A percentile compares a stretch with the other conserved stretches of the same genome.
phyloP scores from a whole-genome alignment of 768 basidiomycete species.

The Roridomyces roridus region DNA sequence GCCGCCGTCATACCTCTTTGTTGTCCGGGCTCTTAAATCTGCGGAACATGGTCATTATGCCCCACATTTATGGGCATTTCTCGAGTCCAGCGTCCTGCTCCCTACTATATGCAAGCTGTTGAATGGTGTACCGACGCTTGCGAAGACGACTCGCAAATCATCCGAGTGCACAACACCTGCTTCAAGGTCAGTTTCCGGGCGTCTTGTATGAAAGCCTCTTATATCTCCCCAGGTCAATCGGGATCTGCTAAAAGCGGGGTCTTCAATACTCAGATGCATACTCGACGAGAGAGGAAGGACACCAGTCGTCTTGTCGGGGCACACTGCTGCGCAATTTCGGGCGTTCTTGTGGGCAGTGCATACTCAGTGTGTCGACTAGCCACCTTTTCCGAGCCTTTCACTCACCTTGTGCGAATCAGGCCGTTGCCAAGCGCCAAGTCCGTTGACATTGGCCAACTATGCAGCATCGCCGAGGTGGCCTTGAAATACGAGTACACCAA shows the following conservation, averaged over 20 bases:
- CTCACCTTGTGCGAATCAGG: slow-evolving; percentile 26
- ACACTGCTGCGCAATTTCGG: slow-evolving; percentile 44
- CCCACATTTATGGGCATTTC: slow-evolving; percentile 11
- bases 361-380: slow-evolving; percentile 39
- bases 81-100: slow-evolving; percentile 7
- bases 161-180: slow-evolving; percentile 25
- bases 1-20: slow-evolving; percentile 1
- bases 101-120: slow-evolving; percentile 3
- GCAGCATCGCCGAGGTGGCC: slow-evolving; percentile 47
- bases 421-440: slow-evolving; percentile 30
- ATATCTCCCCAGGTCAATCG: slow-evolving; percentile 25
- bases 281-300: slow-evolving; percentile 28
- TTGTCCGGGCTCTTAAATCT: slow-evolving; percentile 16
- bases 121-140: no score
- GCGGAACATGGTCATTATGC: not conserved
- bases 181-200: slow-evolving; percentile 31
- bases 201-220: slow-evolving; percentile 18
- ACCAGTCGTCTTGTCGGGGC: slow-evolving; percentile 45
- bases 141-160: slow-evolving; percentile 11
- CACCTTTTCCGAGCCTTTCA: slow-evolving; percentile 11
- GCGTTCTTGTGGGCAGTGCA: slow-evolving; percentile 45
- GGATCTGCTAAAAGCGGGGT: slow-evolving; percentile 1
- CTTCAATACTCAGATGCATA: slow-evolving; percentile 3
- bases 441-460: slow-evolving; percentile 39
- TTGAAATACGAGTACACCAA: slow-evolving; percentile 44